Base-by-base conservation (phyloP, 495 filamentous ascomycete genomes). In the Lepraria neglecta region DNA sequence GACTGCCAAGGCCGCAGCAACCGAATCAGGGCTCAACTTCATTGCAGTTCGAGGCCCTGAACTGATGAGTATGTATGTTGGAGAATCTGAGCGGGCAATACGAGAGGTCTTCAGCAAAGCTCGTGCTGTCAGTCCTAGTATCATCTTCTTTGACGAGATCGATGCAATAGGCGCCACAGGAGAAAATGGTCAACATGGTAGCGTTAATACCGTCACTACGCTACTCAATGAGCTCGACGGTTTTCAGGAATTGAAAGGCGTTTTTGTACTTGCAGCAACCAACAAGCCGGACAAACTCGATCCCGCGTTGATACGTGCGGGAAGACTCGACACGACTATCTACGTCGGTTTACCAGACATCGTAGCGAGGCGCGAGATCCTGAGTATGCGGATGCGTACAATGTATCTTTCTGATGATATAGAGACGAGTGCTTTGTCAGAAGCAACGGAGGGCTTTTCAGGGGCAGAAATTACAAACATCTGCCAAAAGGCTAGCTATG, bases 121-220 rank as follows among this genome's bases (percentile, higher is more conserved):
- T 3, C 80, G 90, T 47, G 86, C 88, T 44, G 94, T 92, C 28
- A 84, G 85, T 57, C 94, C 94, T 4, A 90, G 88, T 70, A 92
- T 98, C 70, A 91, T 98, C 61, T 98, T 98, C 77, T 97, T 98
- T 68, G 94, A 98, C 72, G 94, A 98, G 72, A 95, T 98, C 67
- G 94, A 98, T 75, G 85, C 91, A 6, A 91, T 98, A 60, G 91
- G 85, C n/a, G 84, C 86, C 11, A 83, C 84, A 62, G 81, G 91
- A 27, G 70, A 76, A 19, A 65, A 76, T 43, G 74, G 72, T 35
- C 74, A 77, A 15, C 75, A 80, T 27, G 75, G 73, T 4, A 77
- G 81, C 28, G 78, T 96, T 24, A 94, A 96, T 72, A 88, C 96
- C 15, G 78, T 98, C 3, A 95, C 92, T 4, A 95, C 94, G 3